phyloP scores from a whole-genome alignment of 2,329 filamentous ascomycete genomes.

The Botrytis galanthina region DNA sequence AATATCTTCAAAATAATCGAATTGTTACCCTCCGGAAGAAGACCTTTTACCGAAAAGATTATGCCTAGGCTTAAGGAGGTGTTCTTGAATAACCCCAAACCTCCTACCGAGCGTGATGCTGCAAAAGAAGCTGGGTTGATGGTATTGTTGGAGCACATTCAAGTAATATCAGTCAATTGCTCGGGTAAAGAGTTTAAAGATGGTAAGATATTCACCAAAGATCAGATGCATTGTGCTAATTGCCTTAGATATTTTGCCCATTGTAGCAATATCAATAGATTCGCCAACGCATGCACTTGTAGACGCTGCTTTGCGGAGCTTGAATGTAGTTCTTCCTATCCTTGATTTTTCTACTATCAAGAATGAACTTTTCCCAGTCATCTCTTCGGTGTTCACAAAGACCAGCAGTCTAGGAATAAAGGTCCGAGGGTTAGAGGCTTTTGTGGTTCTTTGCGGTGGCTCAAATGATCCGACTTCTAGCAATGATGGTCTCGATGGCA shows the following conservation, averaged over 20 bases:
- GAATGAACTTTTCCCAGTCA: slow-evolving; percentile 91
- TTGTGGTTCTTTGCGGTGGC: slow-evolving; percentile 85
- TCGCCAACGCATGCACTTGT: slow-evolving; percentile 87
- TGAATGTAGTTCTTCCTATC: slow-evolving; percentile 78
- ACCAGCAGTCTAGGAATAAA: slow-evolving; percentile 95
- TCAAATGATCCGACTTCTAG: slow-evolving; percentile 49
- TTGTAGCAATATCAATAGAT: slow-evolving; percentile 79
- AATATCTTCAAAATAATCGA: slow-evolving; percentile 90
- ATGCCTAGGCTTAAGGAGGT: slow-evolving; percentile 82
- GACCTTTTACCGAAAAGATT: slow-evolving; percentile 80
- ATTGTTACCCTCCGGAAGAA: slow-evolving; percentile 71
- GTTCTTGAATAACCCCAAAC: slow-evolving; percentile 62
- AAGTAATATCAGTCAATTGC: slow-evolving; percentile 73
- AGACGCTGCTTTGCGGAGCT: slow-evolving; percentile 75
- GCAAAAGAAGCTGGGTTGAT: slow-evolving; percentile 86
- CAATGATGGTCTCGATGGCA: slow-evolving; percentile 74
- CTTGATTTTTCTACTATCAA: slow-evolving; percentile 97
- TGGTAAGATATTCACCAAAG: slow-evolving; percentile 49
- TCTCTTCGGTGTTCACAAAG: slow-evolving; percentile 85
- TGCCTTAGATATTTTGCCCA: slow-evolving; percentile 73
- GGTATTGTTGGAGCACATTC: slow-evolving; percentile 83
- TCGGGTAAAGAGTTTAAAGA: slow-evolving; percentile 94
- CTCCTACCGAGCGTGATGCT: slow-evolving; percentile 69
- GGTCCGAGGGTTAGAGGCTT: slow-evolving; percentile 84
- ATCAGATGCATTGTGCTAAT: slow-evolving; percentile 30